These are phyloP conservation scores for Fusarium subtropicale DNA, from an alignment of 2,329 filamentous ascomycete species.

Conservation along the genomic window DNA sequence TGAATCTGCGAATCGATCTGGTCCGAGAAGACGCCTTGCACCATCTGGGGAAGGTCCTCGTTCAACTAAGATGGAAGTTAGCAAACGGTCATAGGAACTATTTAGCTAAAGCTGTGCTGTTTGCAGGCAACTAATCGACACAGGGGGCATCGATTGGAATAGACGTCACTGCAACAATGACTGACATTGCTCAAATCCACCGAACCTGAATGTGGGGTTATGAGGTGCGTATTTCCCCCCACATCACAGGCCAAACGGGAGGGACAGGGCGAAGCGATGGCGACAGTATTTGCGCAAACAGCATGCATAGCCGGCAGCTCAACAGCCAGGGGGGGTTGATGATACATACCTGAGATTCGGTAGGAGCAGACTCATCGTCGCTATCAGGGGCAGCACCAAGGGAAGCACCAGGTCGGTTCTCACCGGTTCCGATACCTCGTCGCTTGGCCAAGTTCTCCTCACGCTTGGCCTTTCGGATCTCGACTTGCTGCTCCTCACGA, in stretches of 20 bases:
- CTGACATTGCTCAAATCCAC: slow-evolving; percentile 31
- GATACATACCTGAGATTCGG: slow-evolving; percentile 87
- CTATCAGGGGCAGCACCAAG: slow-evolving; percentile 92
- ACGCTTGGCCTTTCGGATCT: slow-evolving; percentile 98
- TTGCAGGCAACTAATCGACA: not conserved
- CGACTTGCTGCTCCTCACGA: slow-evolving; percentile 98
- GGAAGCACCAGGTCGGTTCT: slow-evolving; percentile 82
- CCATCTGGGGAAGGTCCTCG: slow-evolving; percentile 98
- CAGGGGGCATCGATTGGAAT: slow-evolving; percentile 22
- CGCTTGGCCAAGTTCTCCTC: slow-evolving; percentile 99
- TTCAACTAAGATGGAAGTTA: slow-evolving; percentile 74
- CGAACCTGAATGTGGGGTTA: slow-evolving; percentile 50
- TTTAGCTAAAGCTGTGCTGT: slow-evolving; percentile 10
- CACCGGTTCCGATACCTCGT: slow-evolving; percentile 88
- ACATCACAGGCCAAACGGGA: slow-evolving; percentile 46
- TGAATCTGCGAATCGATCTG: slow-evolving; percentile 98
- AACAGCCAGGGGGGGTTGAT: slow-evolving; percentile 16
- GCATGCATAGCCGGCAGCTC: not conserved
- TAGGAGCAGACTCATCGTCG: slow-evolving; percentile 95
- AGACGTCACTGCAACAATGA: slow-evolving; percentile 7
- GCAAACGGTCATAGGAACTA: slow-evolving; percentile 22
- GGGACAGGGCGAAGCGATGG: slow-evolving; percentile 32
- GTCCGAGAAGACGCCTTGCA: slow-evolving; percentile 96
- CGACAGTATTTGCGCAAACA: slow-evolving; percentile 21
- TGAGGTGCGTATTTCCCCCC: slow-evolving; percentile 49